Base-by-base conservation (phyloP, 257 asterid species). In the Anisodus tanguticus region DNA sequence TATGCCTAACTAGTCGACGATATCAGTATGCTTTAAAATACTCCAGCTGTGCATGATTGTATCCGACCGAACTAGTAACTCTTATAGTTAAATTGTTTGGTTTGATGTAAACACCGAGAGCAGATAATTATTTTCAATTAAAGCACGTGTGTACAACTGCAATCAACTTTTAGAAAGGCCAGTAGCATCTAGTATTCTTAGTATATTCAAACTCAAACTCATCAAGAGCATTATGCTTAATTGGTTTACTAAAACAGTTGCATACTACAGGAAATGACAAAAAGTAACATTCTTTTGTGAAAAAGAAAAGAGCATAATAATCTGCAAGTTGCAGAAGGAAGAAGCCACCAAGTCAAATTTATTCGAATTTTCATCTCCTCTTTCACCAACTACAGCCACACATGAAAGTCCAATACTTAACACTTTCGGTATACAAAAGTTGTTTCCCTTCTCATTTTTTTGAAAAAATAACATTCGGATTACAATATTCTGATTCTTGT, bases 291-390 rank as follows among this genome's bases (percentile, higher is more conserved):
- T 66, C 57, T 84, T 84, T 85, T 70, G 17, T 78, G 54, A 82
- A 58, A 35, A 74, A 69, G 47, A 79, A 60, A 72, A 81, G 67
- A 79, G 67, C 60, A 58, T 58, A 35, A 69, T 83, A n/a, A 80
- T 84, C 16, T 81, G 66, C 92, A 87, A 84, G 87, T 90, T 85
- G 91, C 86, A 79, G 55, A 82, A 43, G 59, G 79, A 82, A 31
- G 4, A 83, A 86, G 85, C 87, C 83, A 84, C 84, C 43, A 53
- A 77, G 76, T 57, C 84, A 84, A 41, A 66, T 84, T 83, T 77
- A 76, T 84, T 68, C 88, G 78, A 84, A 80, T 69, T 84, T 87
- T 54, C 79, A 82, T 82, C 81, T 82, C 51, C 31, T 55, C 77
- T 68, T 69, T 68, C 47, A 83, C 87, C 79, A 85, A 68, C 78